These are phyloP conservation scores for Fusarium sp. DNA, from an alignment of 2,329 filamentous ascomycete species.

Conservation along the genomic window DNA sequence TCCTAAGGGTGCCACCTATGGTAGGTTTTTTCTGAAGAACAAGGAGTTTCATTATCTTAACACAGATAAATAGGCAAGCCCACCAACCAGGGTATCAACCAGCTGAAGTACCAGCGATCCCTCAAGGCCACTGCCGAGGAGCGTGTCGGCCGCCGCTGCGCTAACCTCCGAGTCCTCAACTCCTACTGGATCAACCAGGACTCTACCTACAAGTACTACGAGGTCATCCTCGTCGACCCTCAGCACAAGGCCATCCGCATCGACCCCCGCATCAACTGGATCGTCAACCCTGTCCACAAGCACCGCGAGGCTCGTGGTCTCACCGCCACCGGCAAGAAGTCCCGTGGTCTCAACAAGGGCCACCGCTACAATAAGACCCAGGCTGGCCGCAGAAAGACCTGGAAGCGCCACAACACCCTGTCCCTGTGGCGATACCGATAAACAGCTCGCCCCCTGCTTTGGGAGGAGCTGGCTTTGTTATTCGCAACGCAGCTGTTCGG, in stretches of 20 bases:
- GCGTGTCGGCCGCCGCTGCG: slow-evolving; percentile 98
- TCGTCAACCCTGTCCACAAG: slow-evolving; percentile 99
- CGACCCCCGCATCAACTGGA: slow-evolving; percentile 99
- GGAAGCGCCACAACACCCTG: slow-evolving; percentile 99
- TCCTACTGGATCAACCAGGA: slow-evolving; percentile 99
- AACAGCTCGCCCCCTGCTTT: slow-evolving; percentile 45
- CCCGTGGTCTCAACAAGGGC: slow-evolving; percentile 98
- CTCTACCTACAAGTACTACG: slow-evolving; percentile 99
- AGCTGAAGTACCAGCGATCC: slow-evolving; percentile 99
- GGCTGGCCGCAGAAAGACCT: slow-evolving; percentile 98
- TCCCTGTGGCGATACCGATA: slow-evolving; percentile 99
- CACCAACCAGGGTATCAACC: slow-evolving; percentile 99
- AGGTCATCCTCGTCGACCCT: slow-evolving; percentile 99
- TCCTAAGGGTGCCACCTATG: slow-evolving; percentile 98
- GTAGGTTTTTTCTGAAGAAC: slow-evolving; percentile 66
- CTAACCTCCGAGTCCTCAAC: slow-evolving; percentile 99
- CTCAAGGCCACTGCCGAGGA: slow-evolving; percentile 98
- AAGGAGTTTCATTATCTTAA: slow-evolving; percentile 35
- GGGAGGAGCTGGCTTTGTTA: slow-evolving; percentile 19
- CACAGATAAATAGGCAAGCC: slow-evolving; percentile 82
- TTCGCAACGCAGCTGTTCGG: slow-evolving; percentile 27
- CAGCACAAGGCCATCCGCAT: slow-evolving; percentile 99
- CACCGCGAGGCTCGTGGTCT: slow-evolving; percentile 98
- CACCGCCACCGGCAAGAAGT: slow-evolving; percentile 99
- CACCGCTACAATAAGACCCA: slow-evolving; percentile 99